These are phyloP conservation scores for Mycena kentingensis DNA, from an alignment of 768 basidiomycete species.

Conservation along the genomic window DNA sequence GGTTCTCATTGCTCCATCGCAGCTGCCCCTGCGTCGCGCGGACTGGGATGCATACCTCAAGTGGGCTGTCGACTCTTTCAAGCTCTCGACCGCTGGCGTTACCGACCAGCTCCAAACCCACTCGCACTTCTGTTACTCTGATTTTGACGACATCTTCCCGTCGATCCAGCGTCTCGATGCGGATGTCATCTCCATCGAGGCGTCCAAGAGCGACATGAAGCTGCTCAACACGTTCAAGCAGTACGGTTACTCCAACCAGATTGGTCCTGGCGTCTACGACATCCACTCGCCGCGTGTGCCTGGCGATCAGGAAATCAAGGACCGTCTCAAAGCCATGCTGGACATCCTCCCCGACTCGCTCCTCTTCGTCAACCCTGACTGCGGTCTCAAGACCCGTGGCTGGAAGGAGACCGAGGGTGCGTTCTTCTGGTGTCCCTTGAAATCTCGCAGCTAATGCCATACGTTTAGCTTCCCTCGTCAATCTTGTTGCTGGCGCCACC, in stretches of 20 bases:
- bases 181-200: slow-evolving; percentile 98
- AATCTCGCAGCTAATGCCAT: slow-evolving; percentile 10
- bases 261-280: slow-evolving; percentile 98
- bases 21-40: slow-evolving; percentile 91
- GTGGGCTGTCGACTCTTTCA: slow-evolving; percentile 99
- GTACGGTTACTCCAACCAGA: slow-evolving; percentile 94
- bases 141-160: slow-evolving; percentile 98
- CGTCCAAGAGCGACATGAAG: slow-evolving; percentile 98
- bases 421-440: slow-evolving; percentile 11
- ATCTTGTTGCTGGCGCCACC: slow-evolving; percentile 89
- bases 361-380: slow-evolving; percentile 95
- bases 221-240: slow-evolving; percentile 92
- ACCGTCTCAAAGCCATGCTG: slow-evolving; percentile 85
- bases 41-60: slow-evolving; percentile 97
- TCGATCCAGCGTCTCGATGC: slow-evolving; percentile 96
- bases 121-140: slow-evolving; percentile 99
- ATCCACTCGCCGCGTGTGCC: slow-evolving; percentile 99
- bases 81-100: slow-evolving; percentile 95
- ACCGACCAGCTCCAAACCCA: slow-evolving; percentile 93
- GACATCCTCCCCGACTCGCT: slow-evolving; percentile 77
- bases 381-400: slow-evolving; percentile 97
- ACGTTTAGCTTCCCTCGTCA: slow-evolving; percentile 65
- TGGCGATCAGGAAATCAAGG: slow-evolving; percentile 88
- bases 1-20: slow-evolving; percentile 15
- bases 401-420: slow-evolving; percentile 94